These are phyloP conservation scores for Yamadazyma diospyri DNA, from an alignment of 1,139 yeast species.

Conservation along the genomic window DNA sequence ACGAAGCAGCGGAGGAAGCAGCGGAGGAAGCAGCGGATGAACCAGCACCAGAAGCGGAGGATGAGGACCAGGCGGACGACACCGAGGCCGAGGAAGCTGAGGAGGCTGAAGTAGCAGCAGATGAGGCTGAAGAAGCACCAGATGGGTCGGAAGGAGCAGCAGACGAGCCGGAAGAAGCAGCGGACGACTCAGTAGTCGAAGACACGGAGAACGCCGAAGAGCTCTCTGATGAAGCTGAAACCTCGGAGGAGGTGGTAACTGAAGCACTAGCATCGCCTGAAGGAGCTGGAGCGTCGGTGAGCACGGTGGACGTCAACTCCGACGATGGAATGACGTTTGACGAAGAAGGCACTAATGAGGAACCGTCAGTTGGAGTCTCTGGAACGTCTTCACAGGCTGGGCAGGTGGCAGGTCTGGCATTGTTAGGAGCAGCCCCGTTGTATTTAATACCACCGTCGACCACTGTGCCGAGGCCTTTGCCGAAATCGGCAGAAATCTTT, in stretches of 20 bases:
- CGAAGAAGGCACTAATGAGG: conserved; percentile 11
- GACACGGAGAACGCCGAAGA: conserved; percentile 1
- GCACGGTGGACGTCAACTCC: conserved; percentile 2
- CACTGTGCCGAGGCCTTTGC: conserved; percentile 32
- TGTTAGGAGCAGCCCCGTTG: conserved; percentile 46
- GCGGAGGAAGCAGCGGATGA: conserved; percentile 8
- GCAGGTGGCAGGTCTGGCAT: conserved; percentile 81
- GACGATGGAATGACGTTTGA: conserved; percentile 3
- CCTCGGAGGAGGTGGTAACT: conserved; percentile 8
- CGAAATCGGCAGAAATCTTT: conserved; percentile 57
- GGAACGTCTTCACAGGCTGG: conserved; percentile 64
- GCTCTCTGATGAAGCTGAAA: conserved; percentile 5
- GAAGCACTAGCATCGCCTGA: conserved; percentile 10
- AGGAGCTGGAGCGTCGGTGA: conserved; percentile 8
- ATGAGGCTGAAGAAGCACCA: conserved; percentile 5
- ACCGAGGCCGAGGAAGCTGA: conserved; percentile 20
- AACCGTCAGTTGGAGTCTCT: conserved; percentile 13
- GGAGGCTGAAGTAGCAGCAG: conserved; percentile 9
- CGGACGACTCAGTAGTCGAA: conserved; percentile 4
- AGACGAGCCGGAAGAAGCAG: conserved; percentile 4
- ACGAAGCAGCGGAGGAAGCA: conserved; percentile 11
- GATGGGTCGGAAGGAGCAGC: conserved; percentile 5
- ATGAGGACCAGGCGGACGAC: conserved; percentile 22
- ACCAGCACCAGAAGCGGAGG: conserved; percentile 5
- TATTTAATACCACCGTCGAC: conserved; percentile 42